Conservation (phyloP, 345 rosid genomes). For the Theobroma cacao region DNA sequence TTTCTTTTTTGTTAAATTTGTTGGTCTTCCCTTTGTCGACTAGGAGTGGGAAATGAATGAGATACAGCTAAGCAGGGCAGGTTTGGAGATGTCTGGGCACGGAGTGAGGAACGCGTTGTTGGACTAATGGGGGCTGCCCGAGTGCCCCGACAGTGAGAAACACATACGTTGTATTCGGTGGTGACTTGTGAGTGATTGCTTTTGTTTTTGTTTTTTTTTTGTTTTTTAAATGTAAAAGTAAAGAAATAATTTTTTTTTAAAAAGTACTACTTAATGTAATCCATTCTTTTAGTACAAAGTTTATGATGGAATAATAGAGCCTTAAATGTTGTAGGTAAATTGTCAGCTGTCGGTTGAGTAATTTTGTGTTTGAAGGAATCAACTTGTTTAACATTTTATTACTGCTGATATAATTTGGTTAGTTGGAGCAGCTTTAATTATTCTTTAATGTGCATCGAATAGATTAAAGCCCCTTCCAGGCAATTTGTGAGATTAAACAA, state of each 20-base stretch:
- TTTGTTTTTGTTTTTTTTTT: conserved; percentile 2
- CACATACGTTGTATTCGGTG: conserved; percentile 23
- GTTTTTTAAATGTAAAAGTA: conserved; percentile 12
- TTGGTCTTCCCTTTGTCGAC: conserved; percentile 1
- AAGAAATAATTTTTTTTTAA: conserved; percentile 22
- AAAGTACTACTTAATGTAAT: conserved; percentile 4
- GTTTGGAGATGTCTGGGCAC: conserved; percentile 21
- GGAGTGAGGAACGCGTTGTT: not conserved
- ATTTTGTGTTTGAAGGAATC: not conserved
- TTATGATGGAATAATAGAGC: conserved; percentile 5
- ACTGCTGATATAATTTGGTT: not conserved
- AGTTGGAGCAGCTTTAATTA: not conserved
- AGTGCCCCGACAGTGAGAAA: conserved; percentile 24
- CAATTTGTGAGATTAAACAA: not conserved
- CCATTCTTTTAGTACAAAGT: not conserved
- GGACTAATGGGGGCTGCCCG: conserved; percentile 34
- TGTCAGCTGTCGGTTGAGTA: not conserved
- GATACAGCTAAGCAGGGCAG: conserved; percentile 58
- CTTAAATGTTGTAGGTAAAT: not conserved
- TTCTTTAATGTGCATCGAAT: not conserved
- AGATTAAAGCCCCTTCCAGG: not conserved
- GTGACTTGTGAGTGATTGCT: conserved; percentile 20
- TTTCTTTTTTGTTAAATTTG: not conserved
- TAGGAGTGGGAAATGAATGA: conserved; percentile 14
- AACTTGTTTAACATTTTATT: not conserved